These are phyloP conservation scores for Tuber calosporum DNA, from an alignment of 495 filamentous ascomycete genomes.

Conservation along the genomic window DNA sequence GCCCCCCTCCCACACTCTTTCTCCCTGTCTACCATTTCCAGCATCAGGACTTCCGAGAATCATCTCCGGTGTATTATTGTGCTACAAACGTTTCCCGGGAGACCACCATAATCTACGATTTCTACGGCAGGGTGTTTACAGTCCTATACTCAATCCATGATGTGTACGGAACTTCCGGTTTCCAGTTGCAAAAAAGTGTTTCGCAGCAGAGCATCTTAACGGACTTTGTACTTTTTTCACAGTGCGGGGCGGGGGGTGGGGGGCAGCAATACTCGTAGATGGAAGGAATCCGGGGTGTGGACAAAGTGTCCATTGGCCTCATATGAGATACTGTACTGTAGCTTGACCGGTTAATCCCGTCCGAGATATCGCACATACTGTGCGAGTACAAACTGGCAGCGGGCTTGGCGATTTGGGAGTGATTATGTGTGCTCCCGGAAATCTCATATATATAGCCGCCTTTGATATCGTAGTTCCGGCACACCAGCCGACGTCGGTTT, in stretches of 20 bases:
- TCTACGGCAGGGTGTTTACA: background rate
- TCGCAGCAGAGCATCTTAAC: background rate
- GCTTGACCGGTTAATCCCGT: too few species aligned
- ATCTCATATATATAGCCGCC: too few species aligned
- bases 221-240: too few species aligned
- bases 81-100: background rate
- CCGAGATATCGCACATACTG: background rate
- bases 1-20: background rate
- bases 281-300: background rate
- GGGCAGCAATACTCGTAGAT: too few species aligned
- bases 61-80: background rate
- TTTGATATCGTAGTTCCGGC: too few species aligned
- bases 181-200: background rate
- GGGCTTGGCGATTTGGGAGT: background rate
- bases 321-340: background rate
- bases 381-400: background rate
- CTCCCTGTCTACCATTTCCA: background rate
- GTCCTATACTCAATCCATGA: background rate
- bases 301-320: background rate
- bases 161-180: background rate
- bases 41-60: background rate
- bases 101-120: background rate
- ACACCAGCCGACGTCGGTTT: background rate
- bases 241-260: too few species aligned
- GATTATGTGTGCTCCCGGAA: background rate